Percentiles rank a stretch among this genome's conserved stretches.
Evolutionary conservation across 495 filamentous ascomycete genomes (phyloP).

Genomic region (Aspergillus panamensis): DNA sequence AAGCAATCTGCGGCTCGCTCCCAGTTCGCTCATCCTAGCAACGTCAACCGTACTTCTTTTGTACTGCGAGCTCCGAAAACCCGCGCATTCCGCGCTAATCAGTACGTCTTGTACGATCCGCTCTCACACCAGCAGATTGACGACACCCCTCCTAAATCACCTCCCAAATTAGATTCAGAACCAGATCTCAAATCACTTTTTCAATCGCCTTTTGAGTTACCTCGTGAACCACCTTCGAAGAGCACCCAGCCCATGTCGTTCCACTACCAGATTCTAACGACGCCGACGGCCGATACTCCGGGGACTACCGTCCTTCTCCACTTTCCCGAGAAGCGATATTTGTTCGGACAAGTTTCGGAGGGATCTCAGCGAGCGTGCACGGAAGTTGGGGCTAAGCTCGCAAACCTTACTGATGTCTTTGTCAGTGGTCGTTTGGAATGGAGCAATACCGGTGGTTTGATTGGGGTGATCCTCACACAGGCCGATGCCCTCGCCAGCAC

Average conservation of each 20-base stretch:
- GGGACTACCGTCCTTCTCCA: constrained; percentile 73
- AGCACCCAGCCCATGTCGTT: constrained; percentile 57
- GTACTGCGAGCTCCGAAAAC: constrained; percentile 13
- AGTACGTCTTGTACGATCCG: constrained; percentile 32
- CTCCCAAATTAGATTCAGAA: too few relatives aligned
- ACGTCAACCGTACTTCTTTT: background rate
- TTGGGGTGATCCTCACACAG: constrained; percentile 78
- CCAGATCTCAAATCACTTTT: too few relatives aligned
- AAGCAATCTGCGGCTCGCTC: background rate
- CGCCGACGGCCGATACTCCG: constrained; percentile 86
- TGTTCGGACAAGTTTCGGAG: constrained; percentile 83
- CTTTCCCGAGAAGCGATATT: constrained; percentile 75
- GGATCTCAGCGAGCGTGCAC: constrained; percentile 75
- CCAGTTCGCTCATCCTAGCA: background rate
- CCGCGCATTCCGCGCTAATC: background rate
- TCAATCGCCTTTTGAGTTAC: constrained; percentile 9
- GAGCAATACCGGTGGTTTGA: constrained; percentile 70
- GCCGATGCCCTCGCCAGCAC: constrained; percentile 57
- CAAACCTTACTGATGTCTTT: constrained; percentile 69
- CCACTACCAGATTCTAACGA: constrained; percentile 67
- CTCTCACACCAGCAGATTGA: too few relatives aligned
- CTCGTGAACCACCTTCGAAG: background rate
- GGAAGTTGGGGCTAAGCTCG: constrained; percentile 58
- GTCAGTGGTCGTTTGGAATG: constrained; percentile 74
- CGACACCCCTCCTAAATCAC: too few relatives aligned